Evolutionary conservation across 2,329 filamentous ascomycete species (phyloP), one percentile per base, ranked within the genome.

Genomic region (Hypoxylon sp.): DNA sequence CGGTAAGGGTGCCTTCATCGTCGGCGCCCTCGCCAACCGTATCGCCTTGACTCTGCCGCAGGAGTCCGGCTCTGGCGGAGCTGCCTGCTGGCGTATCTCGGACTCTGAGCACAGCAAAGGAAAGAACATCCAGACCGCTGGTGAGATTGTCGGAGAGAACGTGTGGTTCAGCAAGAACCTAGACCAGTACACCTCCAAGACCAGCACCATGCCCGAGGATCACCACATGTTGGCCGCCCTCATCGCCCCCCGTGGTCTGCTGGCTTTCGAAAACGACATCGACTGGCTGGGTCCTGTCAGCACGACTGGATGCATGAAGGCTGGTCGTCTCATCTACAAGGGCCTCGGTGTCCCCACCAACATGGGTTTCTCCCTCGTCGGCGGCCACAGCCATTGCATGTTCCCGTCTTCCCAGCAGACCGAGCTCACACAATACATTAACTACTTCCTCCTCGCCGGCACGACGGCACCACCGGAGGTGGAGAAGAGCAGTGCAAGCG

Each of bases 1-100:
- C 76, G 87, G 87, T 60, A 90, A 90, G 78, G 87, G 87, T 11
- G 87, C 87, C 29, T 83, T 90, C 67, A 80, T 89, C n/a, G 85
- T 83, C 3, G 87, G 86, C 14, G 87, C 87, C 2, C 80, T 89
- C 21, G 85, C 87, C 63, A 74, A 80, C 57, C 86, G 87, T 43
- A 87, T 90, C 63, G 86, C 84, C 16, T 81, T 90, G 32, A 88
- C 86, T 12, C 81, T 90, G 34, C 86, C 87, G 0, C 87, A 90
- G 74, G 87, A 90, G 77, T 88, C 85, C 5, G 87, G 87, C 19
- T 84, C 86, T 0, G 87, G 87, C 57, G 87, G 86, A 41, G 82
- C 87, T 19, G 86, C 85, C 14, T 89, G 86, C 79, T 89, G 87
- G 87, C 84, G 87, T 61, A 81, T 87, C 69, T 82, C 81, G 2